Conservation (phyloP, 1,139 yeast species). For the Saccharomyces hybrid region DNA sequence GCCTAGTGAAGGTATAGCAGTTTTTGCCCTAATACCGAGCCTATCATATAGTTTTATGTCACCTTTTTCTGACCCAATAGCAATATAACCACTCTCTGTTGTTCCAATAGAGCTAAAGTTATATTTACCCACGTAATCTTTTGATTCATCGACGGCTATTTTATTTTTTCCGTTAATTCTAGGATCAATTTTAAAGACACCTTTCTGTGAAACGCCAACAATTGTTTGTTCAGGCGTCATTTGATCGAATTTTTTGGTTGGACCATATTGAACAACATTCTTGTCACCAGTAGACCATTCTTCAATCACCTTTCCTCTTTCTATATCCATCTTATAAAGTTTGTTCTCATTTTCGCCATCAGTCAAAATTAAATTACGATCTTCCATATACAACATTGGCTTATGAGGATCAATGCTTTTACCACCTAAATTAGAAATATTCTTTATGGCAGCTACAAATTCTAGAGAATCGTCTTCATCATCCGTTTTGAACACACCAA, state of each 20-base stretch:
- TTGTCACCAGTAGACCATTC: constrained; percentile 59
- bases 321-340: constrained; percentile 69
- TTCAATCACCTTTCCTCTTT: constrained; percentile 71
- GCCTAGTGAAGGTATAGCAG: constrained; percentile 74
- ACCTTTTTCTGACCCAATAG: constrained; percentile 70
- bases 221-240: constrained; percentile 67
- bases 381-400: constrained; percentile 71
- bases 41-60: constrained; percentile 66
- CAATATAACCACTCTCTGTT: constrained; percentile 65
- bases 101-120: constrained; percentile 61
- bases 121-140: constrained; percentile 47
- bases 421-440: constrained; percentile 50
- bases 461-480: constrained; percentile 45
- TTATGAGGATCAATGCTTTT: constrained; percentile 48
- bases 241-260: constrained; percentile 65
- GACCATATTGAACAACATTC: constrained; percentile 54
- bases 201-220: constrained; percentile 58
- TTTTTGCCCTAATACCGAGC: constrained; percentile 68
- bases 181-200: constrained; percentile 72
- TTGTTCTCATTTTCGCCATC: constrained; percentile 39
- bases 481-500: constrained; percentile 70
- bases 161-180: constrained; percentile 50
- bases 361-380: constrained; percentile 59
- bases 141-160: constrained; percentile 47
- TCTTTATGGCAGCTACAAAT: constrained; percentile 60